Evolutionary conservation across 345 rosid species (phyloP), one percentile per base, ranked within the genome.

Genomic region (Adansonia digitata): DNA sequence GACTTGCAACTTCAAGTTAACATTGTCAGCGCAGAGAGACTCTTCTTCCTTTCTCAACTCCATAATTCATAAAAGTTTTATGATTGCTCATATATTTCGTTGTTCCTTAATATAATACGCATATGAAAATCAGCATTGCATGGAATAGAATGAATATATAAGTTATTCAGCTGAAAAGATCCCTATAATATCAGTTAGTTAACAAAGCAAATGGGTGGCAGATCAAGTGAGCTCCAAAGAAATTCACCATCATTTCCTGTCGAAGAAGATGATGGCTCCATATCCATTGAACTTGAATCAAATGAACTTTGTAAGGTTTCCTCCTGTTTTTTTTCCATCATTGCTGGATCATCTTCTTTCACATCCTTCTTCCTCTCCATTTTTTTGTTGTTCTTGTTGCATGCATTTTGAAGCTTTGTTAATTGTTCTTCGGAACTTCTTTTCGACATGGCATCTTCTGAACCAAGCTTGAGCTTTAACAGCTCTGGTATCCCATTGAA

Each of bases 141-240:
- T 64, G 24, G 63, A 77, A 61, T 45, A 18, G 43, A 39, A 79
- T 42, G 74, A 80, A 63, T 74, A 7, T 74, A 7, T 46, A 49
- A 45, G 70, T 64, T 55, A 11, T 48, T 35, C 8, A 72, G 46
- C 20, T 48, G 22, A 15, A n/a, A 11, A 18, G 52, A 35, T 43
- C 10, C 24, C 12, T n/a, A n/a, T n/a, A n/a, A 15, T 52, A 17
- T 31, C 5, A 52, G 61, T 77, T 73, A 88, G 85, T 81, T 86
- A 42, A 88, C 89, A 56, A 71, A 85, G 76, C 94, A 88, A 72
- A 90, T 85, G 15, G 89, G 85, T 34, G 85, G 91, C 10, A 87
- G 92, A 81, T 87, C 92, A 66, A 90, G 91, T 27, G 89, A 82
- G 86, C 86, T 88, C 88, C 94, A 90, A 22, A 88, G 77, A 45